Evolutionary conservation across 2,329 filamentous ascomycete genomes (phyloP), one percentile per base, ranked within the genome.

Genomic region (Colletotrichum sp.): DNA sequence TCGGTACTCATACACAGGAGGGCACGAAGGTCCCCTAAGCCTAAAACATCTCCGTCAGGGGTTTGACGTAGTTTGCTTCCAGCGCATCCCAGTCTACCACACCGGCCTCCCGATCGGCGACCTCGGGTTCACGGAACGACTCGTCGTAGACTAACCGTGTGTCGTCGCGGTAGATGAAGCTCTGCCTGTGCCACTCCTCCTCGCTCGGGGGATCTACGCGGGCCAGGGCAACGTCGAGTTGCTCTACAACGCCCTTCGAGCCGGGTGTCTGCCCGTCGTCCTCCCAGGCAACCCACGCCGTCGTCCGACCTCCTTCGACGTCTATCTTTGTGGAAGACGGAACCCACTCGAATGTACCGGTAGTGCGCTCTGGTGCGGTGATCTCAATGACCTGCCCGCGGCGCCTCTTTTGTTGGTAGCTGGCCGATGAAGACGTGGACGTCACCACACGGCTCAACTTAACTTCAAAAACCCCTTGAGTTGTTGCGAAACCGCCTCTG

Each of bases 401-500:
- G 32, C 68, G 24, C 44, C 78, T 64, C 39, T 63, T 62, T 44
- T 69, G 62, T 18, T 59, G 57, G 8, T 67, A 52, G 24, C 55
- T 34, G n/a, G 72, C 71, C 32, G 66, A 24, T 24, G 60, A 71
- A 15, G 62, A 75, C 9, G 44, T 71, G 24, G 72, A 76, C 2
- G 72, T 62, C 26, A 79, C 70, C 24, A 80, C 79, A 30, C 80
- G 79, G 65, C 77, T 78, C 55, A 81, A 72, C 55, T 75, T 77
- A 16, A 85, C 84, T 65, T 84, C 83, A 70, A 85, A 86, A 55
- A 77, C 79, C 2, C 84, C 84, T 57, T 57, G 67, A 3, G 63
- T 52, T 16, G 83, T 85, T 9, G 84, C 82, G 68, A 86, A 86
- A 3, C 85, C 85, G 28, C 84, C 85, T 76, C 81, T 80, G 3